Base-by-base conservation (phyloP, 257 asterid species). In the Echium plantagineum region DNA sequence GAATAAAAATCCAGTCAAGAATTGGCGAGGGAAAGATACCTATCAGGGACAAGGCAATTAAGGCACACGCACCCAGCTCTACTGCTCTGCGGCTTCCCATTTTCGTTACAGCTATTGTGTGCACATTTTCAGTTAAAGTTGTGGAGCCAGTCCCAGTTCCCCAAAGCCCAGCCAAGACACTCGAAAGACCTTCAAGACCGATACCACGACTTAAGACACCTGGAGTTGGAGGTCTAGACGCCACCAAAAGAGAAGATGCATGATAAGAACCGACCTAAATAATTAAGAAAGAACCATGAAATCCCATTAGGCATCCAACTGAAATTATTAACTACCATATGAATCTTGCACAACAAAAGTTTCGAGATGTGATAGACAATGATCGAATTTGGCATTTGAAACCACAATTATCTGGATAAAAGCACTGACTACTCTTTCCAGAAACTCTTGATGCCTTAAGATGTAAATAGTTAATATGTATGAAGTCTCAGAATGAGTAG, bases 31-130 rank as follows among this genome's bases (percentile, higher is more conserved):
- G 70, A 60, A 2, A 66, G 74, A 30, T 77, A 93, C 96, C 97
- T 59, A 93, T 67, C 20, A 86, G 86, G 26, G 99, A 93, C 51
- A 93, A 82, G 65, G 72, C 70, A 54, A 93, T 83, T 76, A 93
- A 68, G 65, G 83, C 66, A 62, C 83, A 73, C 19, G 95, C 97
- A 57, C 99, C 99, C 77, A 89, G 68, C 69, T 85, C 89, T 21
- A 93, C 84, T 26, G 94, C 97, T 79, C 85, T 73, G 9, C 99
- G 97, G 68, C 99, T 93, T 66, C 99, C 99, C 96, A 93, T 81
- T 82, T 93, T 93, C 16, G 97, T 93, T n/a, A 93, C 97, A 42
- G 96, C 99, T 69, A 93, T 85, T 52, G 99, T 89, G 78, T 93
- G 97, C 63, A 93, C 96, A 68, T 93, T 93, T 77, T 93, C 99